phyloP scores from a whole-genome alignment of 2,329 filamentous ascomycete species.

The Coniochaeta prunicola region DNA sequence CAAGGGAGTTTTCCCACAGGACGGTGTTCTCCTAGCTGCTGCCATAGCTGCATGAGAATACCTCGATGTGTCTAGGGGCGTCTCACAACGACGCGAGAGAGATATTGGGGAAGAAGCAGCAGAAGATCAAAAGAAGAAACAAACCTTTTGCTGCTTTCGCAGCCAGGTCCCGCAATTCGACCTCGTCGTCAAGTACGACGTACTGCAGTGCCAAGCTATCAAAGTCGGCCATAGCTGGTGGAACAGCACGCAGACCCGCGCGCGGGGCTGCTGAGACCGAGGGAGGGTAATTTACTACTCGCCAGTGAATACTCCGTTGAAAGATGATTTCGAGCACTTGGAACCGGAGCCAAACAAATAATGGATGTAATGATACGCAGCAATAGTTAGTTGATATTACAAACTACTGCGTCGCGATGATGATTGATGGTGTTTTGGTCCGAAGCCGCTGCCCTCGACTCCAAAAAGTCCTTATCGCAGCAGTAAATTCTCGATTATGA shows the following conservation, averaged over 20 bases:
- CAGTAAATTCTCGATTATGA: conserved; percentile 15
- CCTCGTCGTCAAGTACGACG: conserved; percentile 43
- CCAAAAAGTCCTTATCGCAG: conserved; percentile 12
- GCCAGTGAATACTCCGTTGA: not conserved
- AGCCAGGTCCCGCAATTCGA: conserved; percentile 30
- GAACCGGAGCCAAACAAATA: not conserved
- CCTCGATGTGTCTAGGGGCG: not conserved
- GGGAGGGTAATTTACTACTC: not conserved
- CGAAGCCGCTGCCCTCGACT: not conserved
- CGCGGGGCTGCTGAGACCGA: not conserved
- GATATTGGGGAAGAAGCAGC: not conserved
- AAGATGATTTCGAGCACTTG: not conserved
- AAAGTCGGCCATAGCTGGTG: conserved; percentile 38
- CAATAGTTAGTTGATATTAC: not conserved
- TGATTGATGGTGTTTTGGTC: not conserved
- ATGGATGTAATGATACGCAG: not conserved
- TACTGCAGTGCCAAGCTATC: conserved; percentile 46
- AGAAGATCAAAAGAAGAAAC: not conserved
- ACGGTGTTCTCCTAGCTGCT: too few relatives aligned
- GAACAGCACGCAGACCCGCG: not conserved
- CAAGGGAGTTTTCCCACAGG: not conserved
- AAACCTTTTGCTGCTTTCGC: conserved; percentile 37
- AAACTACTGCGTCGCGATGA: not conserved
- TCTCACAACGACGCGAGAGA: not conserved
- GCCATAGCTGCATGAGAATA: not conserved